Conservation (phyloP, 148 eudicot species). For the Tetragonia tetragonoides region DNA sequence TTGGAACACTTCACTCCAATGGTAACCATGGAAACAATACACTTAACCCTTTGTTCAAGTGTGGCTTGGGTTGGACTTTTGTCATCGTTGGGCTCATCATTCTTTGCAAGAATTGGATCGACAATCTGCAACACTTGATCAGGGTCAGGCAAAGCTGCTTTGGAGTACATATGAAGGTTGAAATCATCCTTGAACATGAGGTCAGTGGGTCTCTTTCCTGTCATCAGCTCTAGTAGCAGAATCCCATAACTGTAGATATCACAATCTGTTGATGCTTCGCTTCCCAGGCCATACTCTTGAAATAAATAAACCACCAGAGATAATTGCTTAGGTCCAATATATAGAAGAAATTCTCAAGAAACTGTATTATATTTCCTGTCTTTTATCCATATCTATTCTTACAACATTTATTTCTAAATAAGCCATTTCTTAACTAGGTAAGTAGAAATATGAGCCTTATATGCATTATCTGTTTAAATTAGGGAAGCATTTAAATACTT, state of each 20-base stretch:
- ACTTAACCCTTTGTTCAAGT: neutral
- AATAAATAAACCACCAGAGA: neutral
- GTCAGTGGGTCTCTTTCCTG: constrained; percentile 16
- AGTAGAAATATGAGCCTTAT: too few relatives aligned
- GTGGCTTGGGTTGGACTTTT: neutral
- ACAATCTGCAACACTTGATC: neutral
- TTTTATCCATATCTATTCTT: too few relatives aligned
- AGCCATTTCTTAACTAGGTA: too few relatives aligned
- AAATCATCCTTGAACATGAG: constrained; percentile 2
- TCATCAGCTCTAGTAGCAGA: constrained; percentile 12
- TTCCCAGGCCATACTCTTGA: constrained; percentile 15
- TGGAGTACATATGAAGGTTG: constrained; percentile 8
- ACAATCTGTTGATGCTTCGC: neutral
- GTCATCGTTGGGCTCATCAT: neutral
- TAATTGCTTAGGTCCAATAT: too few relatives aligned
- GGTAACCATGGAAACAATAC: neutral
- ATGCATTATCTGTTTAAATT: too few relatives aligned
- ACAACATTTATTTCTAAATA: too few relatives aligned
- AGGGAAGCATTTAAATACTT: too few relatives aligned
- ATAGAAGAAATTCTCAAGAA: too few relatives aligned
- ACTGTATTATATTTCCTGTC: too few relatives aligned
- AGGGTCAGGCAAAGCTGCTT: constrained; percentile 7
- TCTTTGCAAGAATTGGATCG: neutral
- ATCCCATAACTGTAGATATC: neutral
- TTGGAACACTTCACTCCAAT: constrained; percentile 20